Conservation (phyloP, 2,329 filamentous ascomycete genomes). For the Talaromyces sp. region DNA sequence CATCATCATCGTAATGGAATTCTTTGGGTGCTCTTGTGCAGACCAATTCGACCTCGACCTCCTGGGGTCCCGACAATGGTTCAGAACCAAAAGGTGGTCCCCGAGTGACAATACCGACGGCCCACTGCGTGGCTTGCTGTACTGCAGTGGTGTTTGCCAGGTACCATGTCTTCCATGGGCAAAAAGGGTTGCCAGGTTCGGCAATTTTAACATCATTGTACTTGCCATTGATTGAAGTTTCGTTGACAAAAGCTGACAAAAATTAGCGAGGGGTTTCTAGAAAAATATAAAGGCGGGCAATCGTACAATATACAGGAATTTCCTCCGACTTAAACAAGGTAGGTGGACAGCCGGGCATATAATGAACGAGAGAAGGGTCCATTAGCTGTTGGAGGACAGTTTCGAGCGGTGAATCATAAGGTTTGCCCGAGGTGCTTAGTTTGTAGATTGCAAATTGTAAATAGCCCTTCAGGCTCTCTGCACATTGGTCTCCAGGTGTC, state of each 20-base stretch:
- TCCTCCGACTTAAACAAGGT: conserved; percentile 26
- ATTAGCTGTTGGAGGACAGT: conserved; percentile 24
- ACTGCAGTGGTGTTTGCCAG: conserved; percentile 26
- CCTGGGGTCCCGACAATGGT: conserved; percentile 19
- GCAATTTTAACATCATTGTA: conserved; percentile 21
- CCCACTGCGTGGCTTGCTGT: conserved; percentile 30
- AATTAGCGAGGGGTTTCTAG: not conserved
- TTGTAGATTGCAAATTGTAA: conserved; percentile 23
- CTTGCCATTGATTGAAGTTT: conserved; percentile 14
- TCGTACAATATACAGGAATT: conserved; percentile 29
- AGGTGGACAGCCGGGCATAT: conserved; percentile 20
- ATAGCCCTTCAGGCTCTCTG: conserved; percentile 22
- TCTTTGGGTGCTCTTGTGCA: conserved; percentile 28
- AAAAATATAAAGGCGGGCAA: not conserved
- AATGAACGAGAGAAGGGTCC: conserved; percentile 15
- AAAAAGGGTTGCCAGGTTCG: conserved; percentile 21
- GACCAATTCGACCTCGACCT: conserved; percentile 30
- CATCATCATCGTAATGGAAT: not conserved
- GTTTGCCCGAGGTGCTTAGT: conserved; percentile 19
- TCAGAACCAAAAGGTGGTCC: conserved; percentile 22
- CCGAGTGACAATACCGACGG: conserved; percentile 32
- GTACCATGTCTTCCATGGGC: conserved; percentile 33
- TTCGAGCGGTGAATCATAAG: conserved; percentile 25
- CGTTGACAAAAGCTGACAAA: conserved; percentile 25
- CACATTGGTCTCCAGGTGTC: conserved; percentile 22